These are phyloP conservation scores for Rhinocladiella mackenziei DNA, from an alignment of 2,329 filamentous ascomycete genomes.

Conservation along the genomic window DNA sequence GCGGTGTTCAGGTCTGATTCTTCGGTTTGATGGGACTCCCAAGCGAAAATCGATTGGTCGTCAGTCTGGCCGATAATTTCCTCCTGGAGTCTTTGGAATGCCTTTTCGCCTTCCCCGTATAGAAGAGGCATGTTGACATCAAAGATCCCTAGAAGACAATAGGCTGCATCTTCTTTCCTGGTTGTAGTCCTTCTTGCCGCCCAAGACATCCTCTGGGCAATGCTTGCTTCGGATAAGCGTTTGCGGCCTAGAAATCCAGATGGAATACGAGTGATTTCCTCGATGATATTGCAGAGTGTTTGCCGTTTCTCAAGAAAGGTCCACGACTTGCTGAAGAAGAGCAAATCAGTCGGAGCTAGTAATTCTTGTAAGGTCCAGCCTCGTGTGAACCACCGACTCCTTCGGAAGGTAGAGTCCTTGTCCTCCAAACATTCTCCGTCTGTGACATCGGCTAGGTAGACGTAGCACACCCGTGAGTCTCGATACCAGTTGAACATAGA, in stretches of 20 bases:
- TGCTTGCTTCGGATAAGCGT: too few relatives aligned
- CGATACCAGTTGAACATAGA: slow-evolving; percentile 27
- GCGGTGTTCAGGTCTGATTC: background rate
- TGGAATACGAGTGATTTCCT: background rate
- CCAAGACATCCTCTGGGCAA: slow-evolving; percentile 24
- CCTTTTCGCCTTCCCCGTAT: slow-evolving; percentile 25
- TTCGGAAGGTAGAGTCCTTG: slow-evolving; percentile 22
- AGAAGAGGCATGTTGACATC: slow-evolving; percentile 25
- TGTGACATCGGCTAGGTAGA: slow-evolving; percentile 19
- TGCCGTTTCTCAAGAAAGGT: background rate
- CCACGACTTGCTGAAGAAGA: slow-evolving; percentile 17
- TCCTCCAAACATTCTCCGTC: background rate
- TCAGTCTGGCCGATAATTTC: slow-evolving; percentile 19
- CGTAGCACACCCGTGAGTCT: slow-evolving; percentile 21
- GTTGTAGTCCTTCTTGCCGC: slow-evolving; percentile 14
- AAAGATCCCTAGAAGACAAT: slow-evolving; percentile 25
- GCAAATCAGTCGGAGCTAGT: slow-evolving; percentile 20
- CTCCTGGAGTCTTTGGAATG: slow-evolving; percentile 23
- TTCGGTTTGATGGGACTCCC: background rate
- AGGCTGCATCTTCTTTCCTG: slow-evolving; percentile 20
- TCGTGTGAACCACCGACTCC: too few relatives aligned
- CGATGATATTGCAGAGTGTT: background rate
- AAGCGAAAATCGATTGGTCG: slow-evolving; percentile 18
- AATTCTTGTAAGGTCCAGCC: slow-evolving; percentile 23
- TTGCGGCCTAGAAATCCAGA: too few relatives aligned